Base-by-base conservation (phyloP, 345 rosid genomes). In the Raphanus raphanistrum region DNA sequence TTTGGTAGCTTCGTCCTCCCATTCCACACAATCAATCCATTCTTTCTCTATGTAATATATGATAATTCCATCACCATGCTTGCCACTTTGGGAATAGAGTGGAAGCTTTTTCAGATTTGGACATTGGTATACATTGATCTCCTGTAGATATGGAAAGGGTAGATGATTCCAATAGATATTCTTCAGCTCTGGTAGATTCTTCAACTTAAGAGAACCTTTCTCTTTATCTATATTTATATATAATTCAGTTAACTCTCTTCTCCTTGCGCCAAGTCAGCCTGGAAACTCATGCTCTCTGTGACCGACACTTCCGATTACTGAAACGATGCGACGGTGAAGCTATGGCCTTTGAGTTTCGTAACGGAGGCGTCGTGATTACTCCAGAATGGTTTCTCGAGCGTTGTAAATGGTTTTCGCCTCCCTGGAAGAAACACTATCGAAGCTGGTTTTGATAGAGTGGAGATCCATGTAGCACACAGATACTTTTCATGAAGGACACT, bases 401-500 rank as follows among this genome's bases (percentile, higher is more conserved):
- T 87, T 43, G 80, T 86, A 27, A 36, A 87, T 5, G 87, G 86
- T 76, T 89, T 84, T 45, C 82, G 87, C 62, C 75, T 70, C 0
- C 87, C 89, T 16, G 90, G 90, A 21, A 74, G 81, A 68, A 89
- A 87, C 76, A 90, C 90, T 3, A 84, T 85, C 0, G 84, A 85
- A 81, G 89, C 90, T 43, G 87, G 66, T 13, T 61, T 89, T n/a
- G 96, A 90, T 36, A 92, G 94, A 5, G 87, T 92, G n/a, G 96
- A 92, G 81, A 85, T 92, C 57, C 97, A 89, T 11, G 97, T 90
- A 2, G 94, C 96, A 35, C 89, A 92, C 43, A 91, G 94, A 29
- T 88, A 85, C 70, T 63, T 86, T 88, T 88, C 79, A 9, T 87
- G 77, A 87, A 87, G 73, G 92, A 88, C 71, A 12, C 79, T 8